phyloP scores from a whole-genome alignment of 164 flowering plant genomes.

The Magnolia kwangsiensis region DNA sequence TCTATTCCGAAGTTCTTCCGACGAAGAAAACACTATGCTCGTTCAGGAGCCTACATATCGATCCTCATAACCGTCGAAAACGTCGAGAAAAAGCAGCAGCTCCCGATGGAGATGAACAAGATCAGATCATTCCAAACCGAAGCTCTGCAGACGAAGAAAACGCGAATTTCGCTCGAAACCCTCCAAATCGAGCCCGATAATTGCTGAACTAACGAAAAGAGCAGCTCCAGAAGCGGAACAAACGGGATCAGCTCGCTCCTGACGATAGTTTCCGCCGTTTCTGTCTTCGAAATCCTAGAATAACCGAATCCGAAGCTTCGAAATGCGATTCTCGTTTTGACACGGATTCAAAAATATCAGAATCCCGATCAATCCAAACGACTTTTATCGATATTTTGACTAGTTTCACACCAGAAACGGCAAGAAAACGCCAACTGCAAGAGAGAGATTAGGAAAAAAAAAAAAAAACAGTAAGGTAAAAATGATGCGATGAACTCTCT shows the following conservation, averaged over 20 bases:
- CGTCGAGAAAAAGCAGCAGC: neutral
- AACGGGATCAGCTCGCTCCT: slow-evolving; percentile 1
- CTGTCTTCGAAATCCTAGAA: neutral
- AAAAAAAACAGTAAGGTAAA: neutral
- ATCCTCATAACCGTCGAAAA: too few relatives aligned
- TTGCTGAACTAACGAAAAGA: neutral
- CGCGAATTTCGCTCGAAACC: neutral
- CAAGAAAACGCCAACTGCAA: slow-evolving; percentile 3
- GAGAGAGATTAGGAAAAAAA: too few relatives aligned
- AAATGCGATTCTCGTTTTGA: neutral
- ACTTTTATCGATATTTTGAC: neutral
- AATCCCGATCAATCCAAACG: slow-evolving; percentile 10
- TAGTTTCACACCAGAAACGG: slow-evolving; percentile 12
- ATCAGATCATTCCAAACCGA: neutral
- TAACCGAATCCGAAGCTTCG: neutral
- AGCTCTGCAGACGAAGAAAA: neutral
- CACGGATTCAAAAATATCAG: slow-evolving; percentile 1
- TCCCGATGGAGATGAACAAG: neutral
- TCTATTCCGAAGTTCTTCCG: too few relatives aligned
- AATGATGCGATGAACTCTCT: slow-evolving; percentile 1
- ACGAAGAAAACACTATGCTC: too few relatives aligned
- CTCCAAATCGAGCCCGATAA: neutral
- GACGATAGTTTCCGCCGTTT: neutral
- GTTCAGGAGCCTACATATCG: too few relatives aligned
- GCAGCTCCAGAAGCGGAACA: neutral